Evolutionary conservation across 768 basidiomycete species (phyloP).

Genomic region (Leccinum longicurvipes): DNA sequence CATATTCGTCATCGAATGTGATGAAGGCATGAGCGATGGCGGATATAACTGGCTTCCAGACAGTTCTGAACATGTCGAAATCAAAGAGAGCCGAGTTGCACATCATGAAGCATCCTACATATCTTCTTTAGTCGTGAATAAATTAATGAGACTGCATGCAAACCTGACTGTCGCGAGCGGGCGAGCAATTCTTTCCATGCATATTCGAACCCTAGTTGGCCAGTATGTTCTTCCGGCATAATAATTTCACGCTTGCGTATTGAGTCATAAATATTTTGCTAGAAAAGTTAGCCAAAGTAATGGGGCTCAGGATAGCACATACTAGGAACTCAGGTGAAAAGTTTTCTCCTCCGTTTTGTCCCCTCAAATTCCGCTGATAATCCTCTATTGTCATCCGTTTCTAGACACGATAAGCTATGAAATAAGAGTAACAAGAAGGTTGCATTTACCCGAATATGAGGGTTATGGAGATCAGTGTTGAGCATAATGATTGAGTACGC

Average conservation of each 20-base stretch:
- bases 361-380: slow-evolving; percentile 86
- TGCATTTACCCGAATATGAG: slow-evolving; percentile 74
- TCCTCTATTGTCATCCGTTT: slow-evolving; percentile 98
- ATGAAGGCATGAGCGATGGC: slow-evolving; percentile 95
- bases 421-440: not conserved
- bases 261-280: slow-evolving; percentile 91
- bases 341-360: slow-evolving; percentile 82
- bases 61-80: slow-evolving; percentile 87
- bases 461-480: slow-evolving; percentile 96
- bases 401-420: slow-evolving; percentile 36
- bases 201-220: slow-evolving; percentile 95
- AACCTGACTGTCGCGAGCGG: slow-evolving; percentile 78
- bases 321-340: slow-evolving; percentile 88
- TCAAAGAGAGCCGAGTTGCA: slow-evolving; percentile 84
- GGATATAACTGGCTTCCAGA: slow-evolving; percentile 92
- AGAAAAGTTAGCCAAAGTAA: slow-evolving; percentile 10
- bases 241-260: slow-evolving; percentile 94
- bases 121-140: slow-evolving; percentile 36
- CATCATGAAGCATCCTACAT: slow-evolving; percentile 52
- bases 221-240: slow-evolving; percentile 96
- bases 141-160: slow-evolving; percentile 17
- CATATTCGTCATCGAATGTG: slow-evolving; percentile 94
- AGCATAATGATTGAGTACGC: slow-evolving; percentile 97
- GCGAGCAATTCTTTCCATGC: slow-evolving; percentile 96
- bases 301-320: slow-evolving; percentile 18